Base-by-base conservation (phyloP, 1,284 basidiomycete genomes). In the Heterobasidion parviporum region DNA sequence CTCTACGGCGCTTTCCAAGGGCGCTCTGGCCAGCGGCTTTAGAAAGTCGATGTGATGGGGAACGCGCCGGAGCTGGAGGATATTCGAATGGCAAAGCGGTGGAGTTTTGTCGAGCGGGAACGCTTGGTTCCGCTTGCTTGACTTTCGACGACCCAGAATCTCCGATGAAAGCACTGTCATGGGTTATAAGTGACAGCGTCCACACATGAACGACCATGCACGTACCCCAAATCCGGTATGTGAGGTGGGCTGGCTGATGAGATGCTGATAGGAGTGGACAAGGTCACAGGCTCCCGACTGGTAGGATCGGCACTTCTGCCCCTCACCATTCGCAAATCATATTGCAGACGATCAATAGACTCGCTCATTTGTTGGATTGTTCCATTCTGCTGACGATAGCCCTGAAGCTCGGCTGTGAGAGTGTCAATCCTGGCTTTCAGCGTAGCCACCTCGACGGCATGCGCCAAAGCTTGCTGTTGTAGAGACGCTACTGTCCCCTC, bases 1-100 rank as follows among this genome's bases (percentile, higher is more conserved):
- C 80, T 57, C 85, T 75, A 53, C 72, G 76, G 35, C 82, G 79
- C 65, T 88, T 89, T 10, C 86, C 85, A 20, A 84, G 70, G 32
- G 74, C 51, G 34, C 34, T 53, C 12, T 54, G 50, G 7, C 44
- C 44, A 36, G 38, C n/a, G n/a, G 53, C 56, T 18, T 58, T 54
- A 12, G 55, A 57, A 35, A 54, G 46, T 16, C 56, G 54, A 47
- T 61, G 61, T 35, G 52, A 20, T 34, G 61, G 59, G 2, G 60
- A 61, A n/a, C 55, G 53, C 15, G 60, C 57, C n/a, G 60, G 61
- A 15, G 58, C 61, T 14, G 58, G 55, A 14, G 61, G 60, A 33
- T 62, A 61, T 54, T 62, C 61, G 35, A 61, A 62, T 35, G 55
- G 41, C 9, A 18, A 48, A 5, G 60, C 54, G 18, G 50, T 59